A percentile compares a stretch with the other conserved stretches of the same genome.
phyloP scores from a whole-genome alignment of 2,329 filamentous ascomycete species.

The Fusarium paranaense region DNA sequence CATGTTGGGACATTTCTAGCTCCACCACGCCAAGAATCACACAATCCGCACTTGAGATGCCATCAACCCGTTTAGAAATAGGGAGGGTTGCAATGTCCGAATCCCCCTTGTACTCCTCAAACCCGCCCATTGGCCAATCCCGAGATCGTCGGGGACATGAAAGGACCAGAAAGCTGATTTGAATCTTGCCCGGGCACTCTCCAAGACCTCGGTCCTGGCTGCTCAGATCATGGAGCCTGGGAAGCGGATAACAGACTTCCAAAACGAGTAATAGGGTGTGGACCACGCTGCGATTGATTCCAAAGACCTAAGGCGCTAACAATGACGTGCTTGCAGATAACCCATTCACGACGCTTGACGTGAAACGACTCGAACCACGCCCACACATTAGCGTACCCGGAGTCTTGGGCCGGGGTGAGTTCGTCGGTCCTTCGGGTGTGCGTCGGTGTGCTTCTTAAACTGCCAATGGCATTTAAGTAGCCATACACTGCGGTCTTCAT shows the following conservation, averaged over 20 bases:
- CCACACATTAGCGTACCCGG: not conserved
- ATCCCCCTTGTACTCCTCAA: not conserved
- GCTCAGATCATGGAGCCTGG: not conserved
- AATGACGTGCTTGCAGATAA: not conserved
- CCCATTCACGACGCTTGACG: not conserved
- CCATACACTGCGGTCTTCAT: not conserved
- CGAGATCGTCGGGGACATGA: not conserved
- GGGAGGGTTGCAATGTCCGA: not conserved
- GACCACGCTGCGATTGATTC: not conserved
- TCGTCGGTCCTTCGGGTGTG: not conserved
- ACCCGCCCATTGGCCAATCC: not conserved
- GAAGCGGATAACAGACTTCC: not conserved
- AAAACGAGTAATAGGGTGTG: not conserved
- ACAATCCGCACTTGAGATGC: constrained; percentile 5
- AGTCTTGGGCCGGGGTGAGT: not conserved
- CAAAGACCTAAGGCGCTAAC: not conserved
- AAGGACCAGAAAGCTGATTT: not conserved
- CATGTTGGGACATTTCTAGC: not conserved
- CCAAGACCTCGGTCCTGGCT: not conserved
- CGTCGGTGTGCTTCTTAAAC: not conserved
- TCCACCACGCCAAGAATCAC: constrained; percentile 10
- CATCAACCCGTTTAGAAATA: not conserved
- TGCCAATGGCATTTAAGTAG: not conserved
- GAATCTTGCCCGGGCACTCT: not conserved
- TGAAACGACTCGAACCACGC: not conserved